These are phyloP conservation scores for Termitomyces sp. DNA, from an alignment of 768 basidiomycete species.

Conservation along the genomic window DNA sequence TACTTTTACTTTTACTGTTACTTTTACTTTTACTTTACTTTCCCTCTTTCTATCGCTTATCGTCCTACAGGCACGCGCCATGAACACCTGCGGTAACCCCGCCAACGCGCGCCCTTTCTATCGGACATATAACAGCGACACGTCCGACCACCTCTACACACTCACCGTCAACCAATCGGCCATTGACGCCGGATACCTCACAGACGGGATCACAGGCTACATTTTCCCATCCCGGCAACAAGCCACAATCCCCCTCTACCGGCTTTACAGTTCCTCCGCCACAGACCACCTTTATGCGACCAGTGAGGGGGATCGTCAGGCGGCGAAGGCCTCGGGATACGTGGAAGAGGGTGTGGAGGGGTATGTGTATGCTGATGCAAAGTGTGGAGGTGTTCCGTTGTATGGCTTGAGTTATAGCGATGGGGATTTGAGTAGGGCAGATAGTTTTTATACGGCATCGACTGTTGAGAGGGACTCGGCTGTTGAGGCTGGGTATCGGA, in stretches of 20 bases:
- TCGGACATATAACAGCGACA: neutral
- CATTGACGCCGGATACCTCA: conserved; percentile 5
- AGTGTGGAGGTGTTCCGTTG: conserved; percentile 12
- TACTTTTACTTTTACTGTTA: no score
- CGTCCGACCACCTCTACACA: conserved; percentile 12
- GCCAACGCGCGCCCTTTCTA: neutral
- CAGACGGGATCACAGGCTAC: conserved; percentile 9
- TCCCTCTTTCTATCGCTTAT: no score
- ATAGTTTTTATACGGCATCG: conserved; percentile 22
- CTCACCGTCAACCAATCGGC: neutral
- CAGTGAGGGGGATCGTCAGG: conserved; percentile 10
- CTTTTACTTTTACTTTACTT: neutral
- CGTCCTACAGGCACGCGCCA: neutral
- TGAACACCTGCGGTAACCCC: no score
- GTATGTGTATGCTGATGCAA: conserved; percentile 8
- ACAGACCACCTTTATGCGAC: conserved; percentile 23
- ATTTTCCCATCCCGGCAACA: conserved; percentile 10
- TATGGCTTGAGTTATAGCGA: conserved; percentile 19
- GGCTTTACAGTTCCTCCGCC: conserved; percentile 10
- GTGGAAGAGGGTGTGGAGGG: conserved; percentile 14
- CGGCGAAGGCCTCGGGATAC: conserved; percentile 11
- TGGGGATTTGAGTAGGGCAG: neutral
- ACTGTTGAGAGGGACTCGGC: conserved; percentile 8
- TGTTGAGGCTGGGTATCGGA: neutral
- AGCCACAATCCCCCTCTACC: conserved; percentile 18